phyloP scores from a whole-genome alignment of 2,329 filamentous ascomycete genomes.

The Fusarium neocosmosporiellum region DNA sequence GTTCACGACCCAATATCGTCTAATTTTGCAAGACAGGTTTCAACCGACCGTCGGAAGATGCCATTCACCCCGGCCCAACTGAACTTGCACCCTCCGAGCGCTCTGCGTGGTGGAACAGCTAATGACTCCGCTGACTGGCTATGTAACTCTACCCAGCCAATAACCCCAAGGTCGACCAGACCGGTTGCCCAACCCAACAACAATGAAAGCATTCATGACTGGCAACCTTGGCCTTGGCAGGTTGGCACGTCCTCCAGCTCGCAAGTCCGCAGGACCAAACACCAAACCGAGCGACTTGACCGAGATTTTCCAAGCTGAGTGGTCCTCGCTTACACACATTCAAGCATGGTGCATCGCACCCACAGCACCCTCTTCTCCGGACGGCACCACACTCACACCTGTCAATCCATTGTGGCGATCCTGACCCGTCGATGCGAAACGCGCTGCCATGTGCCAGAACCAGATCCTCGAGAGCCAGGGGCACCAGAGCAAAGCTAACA shows the following conservation, averaged over 20 bases:
- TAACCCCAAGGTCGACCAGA: slow-evolving; percentile 1
- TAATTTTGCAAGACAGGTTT: slow-evolving; percentile 10
- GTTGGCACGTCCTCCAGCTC: background rate
- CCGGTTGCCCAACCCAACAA: background rate
- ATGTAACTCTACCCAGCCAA: slow-evolving; percentile 22
- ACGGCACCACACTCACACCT: slow-evolving; percentile 10
- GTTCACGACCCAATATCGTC: background rate
- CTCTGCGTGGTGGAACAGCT: slow-evolving; percentile 26
- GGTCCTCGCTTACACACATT: background rate
- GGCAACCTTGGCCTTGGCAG: background rate
- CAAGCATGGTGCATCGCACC: background rate
- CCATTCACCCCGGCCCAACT: slow-evolving; percentile 1
- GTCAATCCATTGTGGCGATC: slow-evolving; percentile 30
- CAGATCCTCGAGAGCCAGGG: slow-evolving; percentile 36
- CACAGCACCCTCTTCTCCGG: slow-evolving; percentile 5
- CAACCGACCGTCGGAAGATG: slow-evolving; percentile 18
- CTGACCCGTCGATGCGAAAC: slow-evolving; percentile 26
- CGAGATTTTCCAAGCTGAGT: background rate
- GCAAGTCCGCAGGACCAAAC: background rate
- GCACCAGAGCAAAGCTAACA: slow-evolving; percentile 32
- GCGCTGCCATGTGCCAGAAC: slow-evolving; percentile 38
- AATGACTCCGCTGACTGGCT: slow-evolving; percentile 31
- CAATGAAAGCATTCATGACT: background rate
- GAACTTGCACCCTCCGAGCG: slow-evolving; percentile 5
- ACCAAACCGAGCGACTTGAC: background rate